phyloP scores from a whole-genome alignment of 176 grass and related monocot species.

The Hordeum vulgare region MorexV3_pseudomolecules_assembly NC_058518.1:489179001-489179500 shows the following conservation, averaged over 20 bases:
- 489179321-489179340: not conserved
- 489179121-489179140: conserved; percentile 51
- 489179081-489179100: conserved; percentile 87
- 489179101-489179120: conserved; percentile 98
- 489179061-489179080: conserved; percentile 38
- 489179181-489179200: not conserved
- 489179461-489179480: not conserved
- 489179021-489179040: not conserved
- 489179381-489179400: not conserved
- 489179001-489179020: not conserved
- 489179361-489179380: not conserved
- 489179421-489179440: not conserved
- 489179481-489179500: not conserved
- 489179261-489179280: not conserved
- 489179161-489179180: not conserved
- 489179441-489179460: not conserved
- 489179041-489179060: not conserved
- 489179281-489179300: not conserved
- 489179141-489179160: not conserved
- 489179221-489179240: not conserved
- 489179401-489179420: not conserved
- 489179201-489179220: not conserved
- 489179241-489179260: not conserved
- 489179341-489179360: not conserved
- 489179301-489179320: not conserved